Base-by-base conservation (phyloP, 2,329 filamentous ascomycete species). In the Ophiosphaerella korrae region DNA sequence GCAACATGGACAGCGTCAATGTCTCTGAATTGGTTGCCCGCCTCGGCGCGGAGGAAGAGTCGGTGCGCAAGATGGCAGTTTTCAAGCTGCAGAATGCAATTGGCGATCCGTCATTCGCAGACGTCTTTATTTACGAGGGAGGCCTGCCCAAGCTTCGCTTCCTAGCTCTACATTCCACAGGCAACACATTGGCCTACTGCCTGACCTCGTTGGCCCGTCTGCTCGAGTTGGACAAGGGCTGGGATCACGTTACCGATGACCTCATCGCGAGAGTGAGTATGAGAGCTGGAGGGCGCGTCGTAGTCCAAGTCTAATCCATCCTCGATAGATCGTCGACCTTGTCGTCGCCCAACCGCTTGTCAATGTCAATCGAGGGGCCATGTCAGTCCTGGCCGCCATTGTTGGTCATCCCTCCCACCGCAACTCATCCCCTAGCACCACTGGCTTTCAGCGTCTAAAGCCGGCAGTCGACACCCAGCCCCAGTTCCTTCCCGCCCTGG, bases 31-130 rank as follows among this genome's bases (percentile, higher is more conserved):
- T 86, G 59, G 81, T 87, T 52, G 78, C 80, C 55, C 80, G 83
- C 45, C 76, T 88, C 51, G 78, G 80, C 38, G 83, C 82, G 61
- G 81, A 84, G 49, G 84, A 96, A 76, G 94, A 99, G 80, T 92
- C 90, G 49, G 88, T 90, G 63, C 90, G 92, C 69, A 99, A 99
- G 76, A 97, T 97, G 90, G 94, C 94, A 53, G 94, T 95, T 54
- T 99, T 99, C 84, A 97, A 97, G 78, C 85, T 99, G 60, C 94
- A 99, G 76, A 88, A 85, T 58, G 92, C 90, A 56, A 96, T 99
- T 75, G 93, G 92, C 71, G 94, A 99, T 76, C 93, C 93, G 23
- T 89, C 92, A 43, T 97, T 97, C 74, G 94, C 94, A 67, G 94
- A 97, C 74, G 87, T 95, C 64, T 99, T 99, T 78, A 96, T 97